Evolutionary conservation across 305 asterid genomes (phyloP).

Genomic region (Fraxinus dipetala): DNA sequence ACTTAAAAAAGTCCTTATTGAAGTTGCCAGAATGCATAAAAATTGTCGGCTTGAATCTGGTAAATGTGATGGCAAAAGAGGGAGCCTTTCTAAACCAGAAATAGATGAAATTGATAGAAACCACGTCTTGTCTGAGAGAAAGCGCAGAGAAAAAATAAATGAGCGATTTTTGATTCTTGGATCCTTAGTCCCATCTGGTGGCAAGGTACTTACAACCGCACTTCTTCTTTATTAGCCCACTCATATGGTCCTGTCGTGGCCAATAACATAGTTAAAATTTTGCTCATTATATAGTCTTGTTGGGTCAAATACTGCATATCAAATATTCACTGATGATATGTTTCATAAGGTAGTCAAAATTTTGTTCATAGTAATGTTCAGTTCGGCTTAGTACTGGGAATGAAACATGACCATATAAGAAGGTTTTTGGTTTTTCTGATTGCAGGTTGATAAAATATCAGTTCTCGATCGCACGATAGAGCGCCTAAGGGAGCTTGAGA

Average conservation of each 20-base stretch:
- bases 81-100: slow-evolving; percentile 33
- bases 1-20: slow-evolving; percentile 66
- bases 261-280: neutral
- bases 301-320: neutral
- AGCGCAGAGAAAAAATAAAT: slow-evolving; percentile 65
- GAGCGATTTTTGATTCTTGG: slow-evolving; percentile 69
- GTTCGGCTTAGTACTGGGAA: neutral
- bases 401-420: neutral
- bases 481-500: slow-evolving; percentile 67
- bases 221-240: neutral
- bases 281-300: neutral
- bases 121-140: slow-evolving; percentile 76
- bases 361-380: neutral
- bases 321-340: neutral
- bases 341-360: neutral
- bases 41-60: slow-evolving; percentile 30
- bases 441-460: slow-evolving; percentile 84
- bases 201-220: slow-evolving; percentile 55
- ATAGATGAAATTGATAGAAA: slow-evolving; percentile 54
- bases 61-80: slow-evolving; percentile 32
- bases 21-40: slow-evolving; percentile 63
- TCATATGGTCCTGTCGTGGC: neutral
- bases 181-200: slow-evolving; percentile 78
- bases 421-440: neutral
- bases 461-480: slow-evolving; percentile 78